Conservation (phyloP, 345 rosid species). For the Lepidium aucheri region DNA sequence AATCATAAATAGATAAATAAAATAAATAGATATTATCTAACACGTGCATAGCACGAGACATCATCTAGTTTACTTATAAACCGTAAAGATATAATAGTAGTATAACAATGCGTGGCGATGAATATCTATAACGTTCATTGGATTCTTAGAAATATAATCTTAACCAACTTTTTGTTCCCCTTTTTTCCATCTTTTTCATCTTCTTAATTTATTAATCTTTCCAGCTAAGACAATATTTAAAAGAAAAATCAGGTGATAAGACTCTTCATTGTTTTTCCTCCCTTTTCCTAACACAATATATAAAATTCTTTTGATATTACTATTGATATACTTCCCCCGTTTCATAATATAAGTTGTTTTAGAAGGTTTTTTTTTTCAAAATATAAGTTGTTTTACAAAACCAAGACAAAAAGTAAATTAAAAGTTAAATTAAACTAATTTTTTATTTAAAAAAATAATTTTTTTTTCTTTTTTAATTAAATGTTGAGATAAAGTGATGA, state of each 20-base stretch:
- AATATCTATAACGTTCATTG: neutral
- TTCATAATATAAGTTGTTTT: too few species aligned
- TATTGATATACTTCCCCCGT: neutral
- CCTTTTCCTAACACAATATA: neutral
- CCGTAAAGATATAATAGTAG: neutral
- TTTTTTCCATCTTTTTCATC: neutral
- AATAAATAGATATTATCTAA: too few species aligned
- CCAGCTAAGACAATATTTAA: neutral
- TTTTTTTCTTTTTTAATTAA: too few species aligned
- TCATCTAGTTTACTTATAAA: neutral
- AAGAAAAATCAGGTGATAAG: neutral
- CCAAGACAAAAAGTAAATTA: too few species aligned
- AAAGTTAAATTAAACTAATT: too few species aligned
- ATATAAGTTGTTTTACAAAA: too few species aligned
- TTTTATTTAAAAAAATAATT: too few species aligned
- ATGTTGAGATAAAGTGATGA: too few species aligned
- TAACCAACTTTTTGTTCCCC: constrained; percentile 5
- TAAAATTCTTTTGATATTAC: neutral
- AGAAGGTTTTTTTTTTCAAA: too few species aligned
- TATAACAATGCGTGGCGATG: neutral
- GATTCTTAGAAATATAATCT: neutral
- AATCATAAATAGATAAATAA: too few species aligned
- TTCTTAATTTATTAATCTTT: neutral
- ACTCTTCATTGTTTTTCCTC: neutral
- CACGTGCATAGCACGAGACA: too few species aligned